phyloP scores from a whole-genome alignment of 2,329 filamentous ascomycete species.

The Penicillium sp. region DNA sequence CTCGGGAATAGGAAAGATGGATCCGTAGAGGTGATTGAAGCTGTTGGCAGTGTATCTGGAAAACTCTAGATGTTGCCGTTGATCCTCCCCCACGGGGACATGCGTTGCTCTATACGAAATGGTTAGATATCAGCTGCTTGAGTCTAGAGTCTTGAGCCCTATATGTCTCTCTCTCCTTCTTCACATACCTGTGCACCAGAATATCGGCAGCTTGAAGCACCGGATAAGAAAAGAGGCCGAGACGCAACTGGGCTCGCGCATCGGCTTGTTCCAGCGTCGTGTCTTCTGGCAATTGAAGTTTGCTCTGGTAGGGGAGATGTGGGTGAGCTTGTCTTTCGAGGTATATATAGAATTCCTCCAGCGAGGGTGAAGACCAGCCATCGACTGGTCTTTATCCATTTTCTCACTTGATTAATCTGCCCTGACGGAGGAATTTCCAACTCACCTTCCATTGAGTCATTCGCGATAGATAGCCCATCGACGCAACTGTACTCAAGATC shows the following conservation, averaged over 20 bases:
- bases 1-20: constrained; percentile 59
- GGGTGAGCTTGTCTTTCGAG: constrained; percentile 1
- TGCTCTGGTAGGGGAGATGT: constrained; percentile 51
- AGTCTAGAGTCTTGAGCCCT: no score
- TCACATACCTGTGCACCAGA: constrained; percentile 65
- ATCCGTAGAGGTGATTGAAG: constrained; percentile 72
- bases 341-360: not conserved
- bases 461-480: constrained; percentile 87
- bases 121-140: not conserved
- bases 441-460: constrained; percentile 98
- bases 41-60: constrained; percentile 76
- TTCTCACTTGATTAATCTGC: no score
- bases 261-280: constrained; percentile 52
- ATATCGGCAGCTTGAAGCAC: constrained; percentile 94
- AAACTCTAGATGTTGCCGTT: constrained; percentile 90
- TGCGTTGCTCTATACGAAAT: constrained; percentile 56
- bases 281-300: constrained; percentile 59
- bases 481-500: constrained; percentile 87
- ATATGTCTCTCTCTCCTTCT: no score
- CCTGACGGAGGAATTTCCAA: no score
- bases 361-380: not conserved
- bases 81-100: constrained; percentile 95
- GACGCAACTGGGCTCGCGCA: constrained; percentile 62
- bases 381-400: no score
- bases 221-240: constrained; percentile 92